These are phyloP conservation scores for Trypanosoma caninum DNA, from an alignment of 208 protist species.

Conservation along the genomic window DNA sequence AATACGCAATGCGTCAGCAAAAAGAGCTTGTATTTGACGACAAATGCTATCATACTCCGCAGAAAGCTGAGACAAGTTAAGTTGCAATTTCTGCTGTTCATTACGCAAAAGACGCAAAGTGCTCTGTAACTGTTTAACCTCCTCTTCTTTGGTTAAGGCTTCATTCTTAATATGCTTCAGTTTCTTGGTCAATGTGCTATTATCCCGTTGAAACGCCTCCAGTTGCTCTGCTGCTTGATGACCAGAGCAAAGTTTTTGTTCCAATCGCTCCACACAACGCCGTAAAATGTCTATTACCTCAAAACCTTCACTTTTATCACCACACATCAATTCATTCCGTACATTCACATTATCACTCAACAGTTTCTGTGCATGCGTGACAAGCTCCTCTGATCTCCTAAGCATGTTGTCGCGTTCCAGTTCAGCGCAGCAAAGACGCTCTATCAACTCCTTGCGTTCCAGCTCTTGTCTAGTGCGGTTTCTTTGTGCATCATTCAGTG, in stretches of 20 bases:
- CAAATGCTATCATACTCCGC: constrained; percentile 23
- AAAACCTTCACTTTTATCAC: constrained; percentile 8
- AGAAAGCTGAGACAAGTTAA: constrained; percentile 3
- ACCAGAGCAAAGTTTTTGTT: not conserved
- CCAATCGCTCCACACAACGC: constrained; percentile 10
- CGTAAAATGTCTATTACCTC: constrained; percentile 22
- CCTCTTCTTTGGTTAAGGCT: not conserved
- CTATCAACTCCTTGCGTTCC: not conserved
- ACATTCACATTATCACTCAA: constrained; percentile 23
- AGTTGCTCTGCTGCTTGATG: not conserved
- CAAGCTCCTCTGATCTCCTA: constrained; percentile 18
- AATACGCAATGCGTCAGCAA: constrained; percentile 24
- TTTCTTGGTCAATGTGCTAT: not conserved
- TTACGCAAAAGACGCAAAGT: not conserved
- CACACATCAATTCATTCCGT: constrained; percentile 15
- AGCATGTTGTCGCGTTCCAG: constrained; percentile 18
- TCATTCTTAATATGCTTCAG: constrained; percentile 1
- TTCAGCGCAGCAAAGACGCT: not conserved
- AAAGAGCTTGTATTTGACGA: constrained; percentile 19
- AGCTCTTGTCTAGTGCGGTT: not conserved
- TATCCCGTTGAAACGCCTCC: not conserved
- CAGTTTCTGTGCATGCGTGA: constrained; percentile 22
- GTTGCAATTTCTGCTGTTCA: not conserved
- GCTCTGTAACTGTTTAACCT: constrained; percentile 3
- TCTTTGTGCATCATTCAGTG: not conserved